Percentiles rank a stretch among this genome's conserved stretches.
Evolutionary conservation across 2,329 filamentous ascomycete species (phyloP).

Genomic region (Colletotrichum cordylinicola): DNA sequence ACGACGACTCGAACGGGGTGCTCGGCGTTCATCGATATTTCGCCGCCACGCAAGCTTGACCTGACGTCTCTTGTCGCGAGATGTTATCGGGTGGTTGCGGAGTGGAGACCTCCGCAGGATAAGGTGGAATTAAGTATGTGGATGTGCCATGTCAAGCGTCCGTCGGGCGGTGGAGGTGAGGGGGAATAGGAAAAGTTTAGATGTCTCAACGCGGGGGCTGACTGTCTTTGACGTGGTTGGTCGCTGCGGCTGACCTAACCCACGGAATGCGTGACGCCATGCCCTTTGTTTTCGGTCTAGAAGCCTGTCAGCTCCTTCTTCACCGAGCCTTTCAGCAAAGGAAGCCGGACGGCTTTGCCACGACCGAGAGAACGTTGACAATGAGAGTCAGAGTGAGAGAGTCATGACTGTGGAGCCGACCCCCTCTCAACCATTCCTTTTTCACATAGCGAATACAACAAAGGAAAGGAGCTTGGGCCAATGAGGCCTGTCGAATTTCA

Average conservation of each 20-base stretch:
- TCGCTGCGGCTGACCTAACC: background rate
- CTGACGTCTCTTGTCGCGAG: background rate
- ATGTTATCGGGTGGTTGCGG: background rate
- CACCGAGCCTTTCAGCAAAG: background rate
- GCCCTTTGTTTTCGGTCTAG: background rate
- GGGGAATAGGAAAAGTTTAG: background rate
- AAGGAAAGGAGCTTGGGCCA: background rate
- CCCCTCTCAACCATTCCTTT: background rate
- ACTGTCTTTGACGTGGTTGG: background rate
- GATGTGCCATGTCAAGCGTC: background rate
- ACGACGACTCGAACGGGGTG: background rate
- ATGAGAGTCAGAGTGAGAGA: background rate
- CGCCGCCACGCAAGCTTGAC: background rate
- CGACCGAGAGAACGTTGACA: background rate
- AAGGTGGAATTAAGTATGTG: background rate
- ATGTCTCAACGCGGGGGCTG: background rate
- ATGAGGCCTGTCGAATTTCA: background rate
- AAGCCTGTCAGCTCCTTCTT: background rate
- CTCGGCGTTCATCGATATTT: background rate
- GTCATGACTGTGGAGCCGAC: background rate
- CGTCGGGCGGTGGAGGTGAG: background rate
- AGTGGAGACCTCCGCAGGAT: slow-evolving; percentile 15
- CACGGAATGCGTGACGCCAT: background rate
- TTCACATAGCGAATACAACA: background rate
- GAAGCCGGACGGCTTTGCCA: background rate